phyloP scores from a whole-genome alignment of 2,329 filamentous ascomycete genomes.

The Monosporascus ibericus region DNA sequence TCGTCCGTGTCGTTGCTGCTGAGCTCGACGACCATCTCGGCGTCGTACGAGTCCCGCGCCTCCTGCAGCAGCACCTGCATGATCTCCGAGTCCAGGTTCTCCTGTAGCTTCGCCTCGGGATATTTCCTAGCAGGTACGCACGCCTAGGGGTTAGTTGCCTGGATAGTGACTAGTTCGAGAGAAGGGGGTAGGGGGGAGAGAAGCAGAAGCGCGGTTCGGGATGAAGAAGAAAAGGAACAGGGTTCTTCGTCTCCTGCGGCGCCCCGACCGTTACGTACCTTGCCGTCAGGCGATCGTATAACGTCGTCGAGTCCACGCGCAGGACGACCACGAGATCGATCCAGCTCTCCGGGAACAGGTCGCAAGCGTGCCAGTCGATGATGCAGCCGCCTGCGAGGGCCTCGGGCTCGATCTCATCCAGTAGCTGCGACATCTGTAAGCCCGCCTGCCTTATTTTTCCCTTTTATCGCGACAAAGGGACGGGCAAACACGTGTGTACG shows the following conservation, averaged over 20 bases:
- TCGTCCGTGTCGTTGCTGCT: conserved; percentile 76
- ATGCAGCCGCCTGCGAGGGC: conserved; percentile 74
- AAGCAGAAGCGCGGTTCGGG: neutral
- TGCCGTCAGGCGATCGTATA: conserved; percentile 77
- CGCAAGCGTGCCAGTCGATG: conserved; percentile 97
- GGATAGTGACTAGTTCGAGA: neutral
- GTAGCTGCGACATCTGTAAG: conserved; percentile 45
- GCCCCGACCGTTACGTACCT: conserved; percentile 42
- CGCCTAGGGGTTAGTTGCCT: no score
- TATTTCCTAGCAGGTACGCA: conserved; percentile 55
- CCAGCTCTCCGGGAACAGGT: conserved; percentile 88
- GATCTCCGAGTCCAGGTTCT: conserved; percentile 95
- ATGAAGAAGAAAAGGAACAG: neutral
- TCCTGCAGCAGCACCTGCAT: conserved; percentile 93
- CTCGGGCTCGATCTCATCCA: conserved; percentile 84
- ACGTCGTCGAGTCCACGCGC: conserved; percentile 68
- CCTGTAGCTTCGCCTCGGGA: conserved; percentile 79
- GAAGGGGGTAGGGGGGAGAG: neutral
- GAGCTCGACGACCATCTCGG: conserved; percentile 84
- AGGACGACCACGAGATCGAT: conserved; percentile 93
- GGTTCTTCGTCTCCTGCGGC: no score
- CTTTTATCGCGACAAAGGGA: neutral
- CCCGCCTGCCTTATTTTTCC: conserved; percentile 9
- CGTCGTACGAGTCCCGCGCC: conserved; percentile 78
- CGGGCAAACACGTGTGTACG: no score